Base-by-base conservation (phyloP, 2,329 filamentous ascomycete species). In the Dothidotthia symphoricarpi region DNA sequence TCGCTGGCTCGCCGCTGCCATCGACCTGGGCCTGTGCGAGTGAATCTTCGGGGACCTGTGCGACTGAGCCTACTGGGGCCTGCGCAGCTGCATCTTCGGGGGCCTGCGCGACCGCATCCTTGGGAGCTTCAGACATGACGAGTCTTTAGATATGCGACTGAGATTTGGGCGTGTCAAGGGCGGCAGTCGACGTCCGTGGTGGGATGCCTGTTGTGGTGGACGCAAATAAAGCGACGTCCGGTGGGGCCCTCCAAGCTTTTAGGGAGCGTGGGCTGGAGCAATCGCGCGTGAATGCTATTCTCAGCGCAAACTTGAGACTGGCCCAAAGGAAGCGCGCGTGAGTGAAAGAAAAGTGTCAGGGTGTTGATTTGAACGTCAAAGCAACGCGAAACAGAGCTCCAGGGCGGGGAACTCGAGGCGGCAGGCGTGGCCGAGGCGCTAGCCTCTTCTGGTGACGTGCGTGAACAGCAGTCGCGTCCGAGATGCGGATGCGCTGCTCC, bases 1-100 rank as follows among this genome's bases (percentile, higher is more conserved):
- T 63, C 34, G 58, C 63, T 27, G 57, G 61, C n/a, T 59, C 56
- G 10, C 65, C 64, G 11, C 70, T 68, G 40, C 76, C 76, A 57
- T 80, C 76, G 15, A 63, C 51, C 49, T 75, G 70, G 1, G 59
- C 53, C 13, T 48, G 10, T 16, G 49, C 51, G 33, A 51, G 28
- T 15, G 49, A 47, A 22, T 48, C 45, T 19, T 41, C 28, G 10
- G 41, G 33, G 17, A 46, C 39, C 13, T 36, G 26, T 3, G 40
- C 31, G n/a, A 16, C 24, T 36, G 33, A 24, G 25, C 16, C 22
- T 34, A 6, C 19, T 5, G 19, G 19, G 19, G 19, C 31, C 11
- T 26, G 24, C 3, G 31, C 31, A n/a, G 32, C 19, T 26, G 24
- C 14, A 24, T 16, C 33, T 28, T 15, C 29, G 16, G 29, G 16